These are phyloP conservation scores for Trichoderma gracile DNA, from an alignment of 2,329 filamentous ascomycete species.

Conservation along the genomic window DNA sequence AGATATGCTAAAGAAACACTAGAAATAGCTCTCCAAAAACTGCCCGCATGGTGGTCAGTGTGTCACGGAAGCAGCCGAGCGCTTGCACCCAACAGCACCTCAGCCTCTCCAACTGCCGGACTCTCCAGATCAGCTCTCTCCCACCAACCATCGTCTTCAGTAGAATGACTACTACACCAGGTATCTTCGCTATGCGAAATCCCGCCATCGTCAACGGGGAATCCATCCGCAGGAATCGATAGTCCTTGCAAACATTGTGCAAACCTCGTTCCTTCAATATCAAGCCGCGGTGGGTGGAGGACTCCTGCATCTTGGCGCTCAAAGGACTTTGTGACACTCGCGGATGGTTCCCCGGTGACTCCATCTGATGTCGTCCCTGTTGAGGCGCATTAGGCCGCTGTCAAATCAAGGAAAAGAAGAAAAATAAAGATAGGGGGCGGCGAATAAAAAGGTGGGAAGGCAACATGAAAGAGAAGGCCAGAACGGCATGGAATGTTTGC, in stretches of 20 bases:
- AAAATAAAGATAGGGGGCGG: neutral
- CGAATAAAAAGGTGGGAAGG: neutral
- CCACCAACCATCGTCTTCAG: no score
- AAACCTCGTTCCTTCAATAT: no score
- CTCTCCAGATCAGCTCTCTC: neutral
- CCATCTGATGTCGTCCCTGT: neutral
- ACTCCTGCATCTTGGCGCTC: neutral
- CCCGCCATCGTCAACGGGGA: no score
- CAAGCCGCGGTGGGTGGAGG: no score
- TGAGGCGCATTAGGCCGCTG: neutral
- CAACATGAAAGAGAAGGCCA: neutral
- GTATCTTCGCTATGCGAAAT: no score
- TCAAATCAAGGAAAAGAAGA: neutral
- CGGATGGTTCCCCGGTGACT: neutral
- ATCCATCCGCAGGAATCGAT: neutral
- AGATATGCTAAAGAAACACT: neutral
- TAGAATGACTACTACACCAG: no score
- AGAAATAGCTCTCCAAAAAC: neutral
- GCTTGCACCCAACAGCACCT: neutral
- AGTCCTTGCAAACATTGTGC: conserved; percentile 3
- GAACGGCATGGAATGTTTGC: conserved; percentile 2
- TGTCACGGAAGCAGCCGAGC: conserved; percentile 13
- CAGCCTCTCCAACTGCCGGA: conserved; percentile 9
- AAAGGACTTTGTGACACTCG: neutral
- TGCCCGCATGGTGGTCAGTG: neutral